A percentile compares a stretch with the other conserved stretches of the same genome.
phyloP scores from a whole-genome alignment of 768 basidiomycete species.

The Lactifluus subvellereus region DNA sequence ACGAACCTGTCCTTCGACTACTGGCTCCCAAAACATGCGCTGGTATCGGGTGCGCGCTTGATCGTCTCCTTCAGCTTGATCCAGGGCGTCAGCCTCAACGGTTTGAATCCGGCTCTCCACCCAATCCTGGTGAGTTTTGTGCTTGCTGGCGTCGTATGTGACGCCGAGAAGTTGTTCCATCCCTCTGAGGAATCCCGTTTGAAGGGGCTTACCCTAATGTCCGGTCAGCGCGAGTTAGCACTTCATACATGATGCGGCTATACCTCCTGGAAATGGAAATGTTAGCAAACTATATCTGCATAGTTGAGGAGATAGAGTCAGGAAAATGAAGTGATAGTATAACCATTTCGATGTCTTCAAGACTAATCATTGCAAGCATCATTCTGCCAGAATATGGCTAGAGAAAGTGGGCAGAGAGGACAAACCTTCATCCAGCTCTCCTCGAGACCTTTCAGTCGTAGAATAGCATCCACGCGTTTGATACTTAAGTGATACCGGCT shows the following conservation, averaged over 20 bases:
- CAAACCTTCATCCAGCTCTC: constrained; percentile 64
- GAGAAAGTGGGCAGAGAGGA: constrained; percentile 19
- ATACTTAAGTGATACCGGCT: constrained; percentile 58
- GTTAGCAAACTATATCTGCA: constrained; percentile 20
- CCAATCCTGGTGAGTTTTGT: constrained; percentile 16
- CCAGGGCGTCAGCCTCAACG: constrained; percentile 56
- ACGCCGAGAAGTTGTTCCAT: constrained; percentile 80
- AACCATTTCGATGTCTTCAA: constrained; percentile 82
- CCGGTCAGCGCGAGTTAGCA: constrained; percentile 12
- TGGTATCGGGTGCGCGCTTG: constrained; percentile 59
- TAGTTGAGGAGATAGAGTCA: constrained; percentile 24
- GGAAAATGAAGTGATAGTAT: constrained; percentile 33
- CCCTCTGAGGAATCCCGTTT: constrained; percentile 71
- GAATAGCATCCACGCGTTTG: constrained; percentile 76
- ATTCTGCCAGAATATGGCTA: constrained; percentile 31
- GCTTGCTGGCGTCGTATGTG: constrained; percentile 24
- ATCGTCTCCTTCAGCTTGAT: constrained; percentile 50
- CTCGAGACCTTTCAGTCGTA: constrained; percentile 78
- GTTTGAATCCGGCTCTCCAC: constrained; percentile 41
- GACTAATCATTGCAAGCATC: constrained; percentile 84
- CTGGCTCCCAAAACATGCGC: constrained; percentile 73
- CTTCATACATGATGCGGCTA: not conserved
- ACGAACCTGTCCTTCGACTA: constrained; percentile 61
- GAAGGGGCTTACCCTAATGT: constrained; percentile 54
- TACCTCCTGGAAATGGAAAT: constrained; percentile 25